Conservation (phyloP, 805 yeast species). For the Saturnispora sekii region DNA sequence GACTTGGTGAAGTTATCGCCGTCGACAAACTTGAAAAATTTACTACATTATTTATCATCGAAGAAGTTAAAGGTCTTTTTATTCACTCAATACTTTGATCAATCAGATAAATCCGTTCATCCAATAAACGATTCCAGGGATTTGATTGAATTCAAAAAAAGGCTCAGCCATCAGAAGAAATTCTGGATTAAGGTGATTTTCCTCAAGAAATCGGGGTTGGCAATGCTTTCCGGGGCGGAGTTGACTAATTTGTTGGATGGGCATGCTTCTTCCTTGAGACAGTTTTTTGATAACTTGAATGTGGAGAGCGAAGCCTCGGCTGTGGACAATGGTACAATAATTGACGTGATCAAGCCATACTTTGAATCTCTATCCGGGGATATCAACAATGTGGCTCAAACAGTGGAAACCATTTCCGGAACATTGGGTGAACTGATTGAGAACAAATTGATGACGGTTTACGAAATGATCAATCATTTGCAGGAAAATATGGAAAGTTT, state of each 20-base stretch:
- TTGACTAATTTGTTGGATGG: neutral
- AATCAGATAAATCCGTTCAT: neutral
- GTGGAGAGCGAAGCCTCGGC: too few species aligned
- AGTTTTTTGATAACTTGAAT: neutral
- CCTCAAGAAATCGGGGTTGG: conserved; percentile 8
- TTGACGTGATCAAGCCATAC: neutral
- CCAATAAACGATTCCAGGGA: neutral
- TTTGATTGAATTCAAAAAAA: neutral
- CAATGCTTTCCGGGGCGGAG: neutral
- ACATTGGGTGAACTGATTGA: conserved; percentile 1
- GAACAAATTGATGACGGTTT: conserved; percentile 1
- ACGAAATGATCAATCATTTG: neutral
- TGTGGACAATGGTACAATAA: too few species aligned
- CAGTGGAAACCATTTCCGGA: neutral
- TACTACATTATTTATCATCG: conserved; percentile 9
- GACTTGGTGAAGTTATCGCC: too few species aligned
- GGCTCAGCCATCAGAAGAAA: neutral
- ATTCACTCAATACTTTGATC: conserved; percentile 4
- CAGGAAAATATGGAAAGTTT: conserved; percentile 3
- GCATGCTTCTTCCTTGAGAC: neutral
- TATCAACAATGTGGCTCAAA: neutral
- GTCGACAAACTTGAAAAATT: neutral
- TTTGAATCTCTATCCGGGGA: neutral
- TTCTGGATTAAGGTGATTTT: conserved; percentile 4
- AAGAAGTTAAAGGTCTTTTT: conserved; percentile 8